Conservation (phyloP, 2,329 filamentous ascomycete species). For the Ophiostoma sp. region DNA sequence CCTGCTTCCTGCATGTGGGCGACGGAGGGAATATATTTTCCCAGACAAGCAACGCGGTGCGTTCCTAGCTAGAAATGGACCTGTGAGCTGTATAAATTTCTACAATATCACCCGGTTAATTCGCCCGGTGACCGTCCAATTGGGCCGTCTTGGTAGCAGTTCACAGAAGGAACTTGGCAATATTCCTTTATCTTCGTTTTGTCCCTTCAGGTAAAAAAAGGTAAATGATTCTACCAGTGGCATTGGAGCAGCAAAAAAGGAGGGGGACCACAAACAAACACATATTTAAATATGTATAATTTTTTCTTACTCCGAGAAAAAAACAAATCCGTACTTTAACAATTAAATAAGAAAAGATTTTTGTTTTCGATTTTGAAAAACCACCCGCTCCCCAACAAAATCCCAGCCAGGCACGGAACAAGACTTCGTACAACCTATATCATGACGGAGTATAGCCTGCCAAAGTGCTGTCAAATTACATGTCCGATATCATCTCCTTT, state of each 20-base stretch:
- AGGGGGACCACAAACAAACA: too few species aligned
- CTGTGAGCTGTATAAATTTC: not conserved
- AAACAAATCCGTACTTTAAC: too few species aligned
- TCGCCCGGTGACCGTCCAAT: not conserved
- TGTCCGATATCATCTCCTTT: not conserved
- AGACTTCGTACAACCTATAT: not conserved
- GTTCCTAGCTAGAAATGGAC: not conserved
- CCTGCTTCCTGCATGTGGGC: slow-evolving; percentile 6
- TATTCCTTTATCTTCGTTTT: not conserved
- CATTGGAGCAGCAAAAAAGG: too few species aligned
- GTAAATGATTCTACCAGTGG: not conserved
- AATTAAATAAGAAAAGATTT: not conserved
- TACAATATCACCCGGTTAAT: not conserved
- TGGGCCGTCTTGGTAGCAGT: not conserved
- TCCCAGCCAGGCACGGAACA: not conserved
- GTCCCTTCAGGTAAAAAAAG: not conserved
- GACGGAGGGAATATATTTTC: not conserved
- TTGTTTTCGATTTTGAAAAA: too few species aligned
- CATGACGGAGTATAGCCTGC: slow-evolving; percentile 16
- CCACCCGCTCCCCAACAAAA: too few species aligned
- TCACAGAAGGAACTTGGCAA: not conserved
- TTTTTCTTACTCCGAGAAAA: not conserved
- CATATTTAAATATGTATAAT: too few species aligned
- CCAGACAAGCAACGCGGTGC: not conserved
- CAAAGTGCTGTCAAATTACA: slow-evolving; percentile 1